These are phyloP conservation scores for Croton laevigatus DNA, from an alignment of 441 rosid genomes.

Conservation along the genomic window DNA sequence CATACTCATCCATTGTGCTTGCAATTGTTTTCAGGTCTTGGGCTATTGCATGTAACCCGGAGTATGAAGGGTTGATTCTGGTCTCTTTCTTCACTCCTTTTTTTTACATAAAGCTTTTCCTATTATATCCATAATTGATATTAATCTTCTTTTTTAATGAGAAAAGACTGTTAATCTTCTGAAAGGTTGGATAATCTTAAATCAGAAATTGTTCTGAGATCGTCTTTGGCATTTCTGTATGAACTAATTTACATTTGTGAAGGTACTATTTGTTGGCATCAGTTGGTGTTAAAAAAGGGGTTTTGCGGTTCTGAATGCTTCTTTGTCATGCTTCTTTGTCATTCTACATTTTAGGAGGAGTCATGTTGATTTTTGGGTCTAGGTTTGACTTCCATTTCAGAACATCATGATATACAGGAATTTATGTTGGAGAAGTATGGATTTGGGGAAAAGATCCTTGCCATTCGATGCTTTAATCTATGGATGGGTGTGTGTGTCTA, in stretches of 20 bases:
- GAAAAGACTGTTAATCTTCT: background rate
- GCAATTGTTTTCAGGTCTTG: constrained; percentile 74
- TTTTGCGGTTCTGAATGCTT: background rate
- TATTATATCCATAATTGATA: too few relatives aligned
- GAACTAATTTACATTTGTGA: background rate
- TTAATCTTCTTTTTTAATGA: too few relatives aligned
- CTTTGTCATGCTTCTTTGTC: background rate
- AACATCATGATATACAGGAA: background rate
- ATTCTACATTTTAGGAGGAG: background rate
- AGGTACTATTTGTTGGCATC: background rate
- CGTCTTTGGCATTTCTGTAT: background rate
- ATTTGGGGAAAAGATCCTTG: background rate
- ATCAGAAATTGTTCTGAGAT: background rate
- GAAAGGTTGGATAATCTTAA: background rate
- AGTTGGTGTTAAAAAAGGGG: background rate
- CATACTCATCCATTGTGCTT: constrained; percentile 19
- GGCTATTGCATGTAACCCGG: constrained; percentile 85
- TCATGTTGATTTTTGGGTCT: background rate
- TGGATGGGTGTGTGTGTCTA: background rate
- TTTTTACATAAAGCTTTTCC: background rate
- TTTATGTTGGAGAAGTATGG: background rate
- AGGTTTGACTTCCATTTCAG: constrained; percentile 1
- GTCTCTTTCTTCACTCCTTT: constrained; percentile 41
- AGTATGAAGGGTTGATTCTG: constrained; percentile 79
- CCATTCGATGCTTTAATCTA: constrained; percentile 10